Conservation (phyloP, 768 basidiomycete species). For the Trametes villosa region DNA sequence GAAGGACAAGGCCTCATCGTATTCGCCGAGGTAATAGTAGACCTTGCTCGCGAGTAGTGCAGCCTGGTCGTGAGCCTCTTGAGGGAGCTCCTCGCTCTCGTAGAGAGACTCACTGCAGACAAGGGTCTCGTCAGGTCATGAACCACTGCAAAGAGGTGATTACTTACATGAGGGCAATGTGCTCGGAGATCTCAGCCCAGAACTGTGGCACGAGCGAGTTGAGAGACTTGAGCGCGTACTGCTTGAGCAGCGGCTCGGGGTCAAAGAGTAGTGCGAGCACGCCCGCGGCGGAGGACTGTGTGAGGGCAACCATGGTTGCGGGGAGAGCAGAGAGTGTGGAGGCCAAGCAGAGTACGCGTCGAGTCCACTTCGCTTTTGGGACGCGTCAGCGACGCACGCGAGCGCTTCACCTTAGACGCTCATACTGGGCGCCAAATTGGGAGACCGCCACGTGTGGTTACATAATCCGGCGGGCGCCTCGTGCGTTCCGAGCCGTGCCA, state of each 20-base stretch:
- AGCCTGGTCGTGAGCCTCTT: slow-evolving; percentile 77
- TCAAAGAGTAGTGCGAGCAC: slow-evolving; percentile 92
- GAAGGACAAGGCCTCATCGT: slow-evolving; percentile 94
- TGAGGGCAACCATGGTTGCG: slow-evolving; percentile 63
- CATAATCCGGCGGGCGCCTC: slow-evolving; percentile 15
- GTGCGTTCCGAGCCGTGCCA: slow-evolving; percentile 22
- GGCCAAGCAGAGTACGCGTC: slow-evolving; percentile 23
- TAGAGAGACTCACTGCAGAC: slow-evolving; percentile 83
- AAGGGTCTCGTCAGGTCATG: slow-evolving; percentile 4
- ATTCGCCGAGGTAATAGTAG: slow-evolving; percentile 95
- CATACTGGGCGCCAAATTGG: neutral
- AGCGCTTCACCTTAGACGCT: slow-evolving; percentile 10
- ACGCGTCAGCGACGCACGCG: slow-evolving; percentile 43
- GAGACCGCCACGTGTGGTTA: neutral
- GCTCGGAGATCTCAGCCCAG: slow-evolving; percentile 99
- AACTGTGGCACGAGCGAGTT: slow-evolving; percentile 88
- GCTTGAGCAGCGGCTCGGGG: slow-evolving; percentile 83
- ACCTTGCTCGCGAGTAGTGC: slow-evolving; percentile 97
- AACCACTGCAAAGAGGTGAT: neutral
- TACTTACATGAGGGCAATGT: slow-evolving; percentile 84
- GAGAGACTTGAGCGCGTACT: slow-evolving; percentile 87
- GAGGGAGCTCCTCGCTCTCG: slow-evolving; percentile 77
- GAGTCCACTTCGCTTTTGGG: slow-evolving; percentile 24
- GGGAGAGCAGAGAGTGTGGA: slow-evolving; percentile 17
- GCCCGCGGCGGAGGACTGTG: slow-evolving; percentile 85